These are phyloP conservation scores for Xerocomus cyaneibrunnescens DNA, from an alignment of 1,284 basidiomycete species.

Conservation along the genomic window DNA sequence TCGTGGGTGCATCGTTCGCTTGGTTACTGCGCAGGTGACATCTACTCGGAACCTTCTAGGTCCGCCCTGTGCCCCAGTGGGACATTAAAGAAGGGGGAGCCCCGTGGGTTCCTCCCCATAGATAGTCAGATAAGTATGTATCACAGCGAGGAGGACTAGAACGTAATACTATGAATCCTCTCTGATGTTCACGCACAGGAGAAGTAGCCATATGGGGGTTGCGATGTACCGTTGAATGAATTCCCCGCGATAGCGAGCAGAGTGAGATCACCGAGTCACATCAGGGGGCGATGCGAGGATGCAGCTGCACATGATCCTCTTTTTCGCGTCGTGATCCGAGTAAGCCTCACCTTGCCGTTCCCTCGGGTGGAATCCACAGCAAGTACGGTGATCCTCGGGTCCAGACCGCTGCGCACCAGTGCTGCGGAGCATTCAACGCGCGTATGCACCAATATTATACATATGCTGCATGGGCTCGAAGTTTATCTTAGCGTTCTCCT, in stretches of 20 bases:
- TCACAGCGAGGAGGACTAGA: not conserved
- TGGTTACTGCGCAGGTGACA: not conserved
- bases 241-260: not conserved
- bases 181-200: conserved; percentile 10
- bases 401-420: not conserved
- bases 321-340: not conserved
- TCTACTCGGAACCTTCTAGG: not conserved
- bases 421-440: too few species aligned
- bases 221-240: not conserved
- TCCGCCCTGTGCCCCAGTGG: not conserved
- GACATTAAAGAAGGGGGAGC: not conserved
- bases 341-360: not conserved
- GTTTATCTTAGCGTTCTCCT: too few species aligned
- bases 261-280: not conserved
- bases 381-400: not conserved
- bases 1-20: not conserved
- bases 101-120: conserved; percentile 2
- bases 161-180: not conserved
- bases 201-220: conserved; percentile 8
- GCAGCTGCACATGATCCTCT: not conserved
- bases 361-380: not conserved
- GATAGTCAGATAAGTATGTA: not conserved
- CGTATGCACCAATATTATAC: too few species aligned
- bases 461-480: too few species aligned
- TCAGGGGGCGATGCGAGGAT: not conserved